Evolutionary conservation across 192 early-diverging fungal species (phyloP).

Genomic region (Coemansia sp.): DNA sequence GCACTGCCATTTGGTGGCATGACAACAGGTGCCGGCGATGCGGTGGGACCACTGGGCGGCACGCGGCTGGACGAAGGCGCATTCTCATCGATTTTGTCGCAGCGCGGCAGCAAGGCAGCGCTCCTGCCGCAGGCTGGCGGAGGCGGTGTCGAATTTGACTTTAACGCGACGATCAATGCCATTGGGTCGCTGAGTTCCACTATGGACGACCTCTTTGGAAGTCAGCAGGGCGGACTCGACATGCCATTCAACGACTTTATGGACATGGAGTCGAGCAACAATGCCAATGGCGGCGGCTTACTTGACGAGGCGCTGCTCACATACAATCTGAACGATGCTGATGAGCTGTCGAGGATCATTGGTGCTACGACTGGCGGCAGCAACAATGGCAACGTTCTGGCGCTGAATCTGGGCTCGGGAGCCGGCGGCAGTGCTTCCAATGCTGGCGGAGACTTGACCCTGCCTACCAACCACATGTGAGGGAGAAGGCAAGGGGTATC

Average conservation of each 20-base stretch:
- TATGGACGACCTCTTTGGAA: neutral
- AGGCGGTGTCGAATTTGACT: neutral
- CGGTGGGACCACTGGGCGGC: neutral
- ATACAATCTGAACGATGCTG: neutral
- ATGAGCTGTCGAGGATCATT: neutral
- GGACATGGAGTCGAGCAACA: neutral
- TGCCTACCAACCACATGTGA: slow-evolving; percentile 1
- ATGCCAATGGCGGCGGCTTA: neutral
- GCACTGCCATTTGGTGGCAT: neutral
- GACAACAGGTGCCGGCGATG: neutral
- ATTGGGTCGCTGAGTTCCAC: neutral
- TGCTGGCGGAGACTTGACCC: neutral
- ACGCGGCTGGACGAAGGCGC: slow-evolving; percentile 12
- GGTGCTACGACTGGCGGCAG: neutral
- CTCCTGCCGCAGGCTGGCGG: slow-evolving; percentile 3
- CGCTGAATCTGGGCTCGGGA: neutral
- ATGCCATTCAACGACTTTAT: slow-evolving; percentile 14
- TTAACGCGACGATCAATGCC: neutral
- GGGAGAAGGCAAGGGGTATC: neutral
- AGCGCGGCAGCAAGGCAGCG: slow-evolving; percentile 15
- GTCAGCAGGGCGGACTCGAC: slow-evolving; percentile 8
- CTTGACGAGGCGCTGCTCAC: neutral
- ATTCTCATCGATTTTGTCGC: slow-evolving; percentile 29
- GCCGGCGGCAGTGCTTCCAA: neutral
- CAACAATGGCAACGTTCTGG: neutral